Base-by-base conservation (phyloP, 2,329 filamentous ascomycete species). In the Passalora sequoiae region DNA sequence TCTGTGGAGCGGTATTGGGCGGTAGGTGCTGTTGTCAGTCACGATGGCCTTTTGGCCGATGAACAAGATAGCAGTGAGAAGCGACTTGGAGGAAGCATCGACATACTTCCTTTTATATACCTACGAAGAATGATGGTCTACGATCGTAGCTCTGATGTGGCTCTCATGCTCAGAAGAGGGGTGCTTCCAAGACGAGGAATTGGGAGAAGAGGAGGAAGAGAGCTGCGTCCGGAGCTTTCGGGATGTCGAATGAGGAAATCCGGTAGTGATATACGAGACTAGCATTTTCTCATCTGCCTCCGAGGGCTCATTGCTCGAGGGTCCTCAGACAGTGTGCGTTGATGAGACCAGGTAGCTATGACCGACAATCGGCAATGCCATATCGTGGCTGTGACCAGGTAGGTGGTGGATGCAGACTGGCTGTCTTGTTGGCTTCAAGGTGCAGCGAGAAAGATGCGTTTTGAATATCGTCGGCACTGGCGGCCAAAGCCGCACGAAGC, bases 181-280 rank as follows among this genome's bases (percentile, higher is more conserved):
- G 38, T 38, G n/a, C 15, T 16, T 36, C 19, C 33, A 36, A 20
- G 15, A 24, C 20, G 20, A 36, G 20, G 33, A 20, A 17, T 22
- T 41, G 37, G 13, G 15, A 36, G 19, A 28, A 36, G 32, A 19
- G 6, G 27, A 38, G 21, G 44, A 39, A 32, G 31, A 32, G 25
- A 40, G 41, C 41, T 44, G 17, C 13, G 16, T 36, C 15, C 33
- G 20, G 16, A 43, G 40, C 40, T 42, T 30, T 19, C 38, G 42
- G 43, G 29, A 42, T 43, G 25, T 43, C 43, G 1, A 10, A 49
- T 44, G 30, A 4, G 43, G 47, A 32, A 10, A 40, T 31, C 40
- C 43, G 43, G n/a, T n/a, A n/a, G n/a, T n/a, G n/a, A n/a, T n/a
- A n/a, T n/a, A n/a, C n/a, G n/a, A n/a, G n/a, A n/a, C n/a, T n/a